Percentiles rank a stretch among this genome's conserved stretches.
Evolutionary conservation across 176 grass and related monocot species (phyloP).

Genomic region (Elymus sibiricus): DNA sequence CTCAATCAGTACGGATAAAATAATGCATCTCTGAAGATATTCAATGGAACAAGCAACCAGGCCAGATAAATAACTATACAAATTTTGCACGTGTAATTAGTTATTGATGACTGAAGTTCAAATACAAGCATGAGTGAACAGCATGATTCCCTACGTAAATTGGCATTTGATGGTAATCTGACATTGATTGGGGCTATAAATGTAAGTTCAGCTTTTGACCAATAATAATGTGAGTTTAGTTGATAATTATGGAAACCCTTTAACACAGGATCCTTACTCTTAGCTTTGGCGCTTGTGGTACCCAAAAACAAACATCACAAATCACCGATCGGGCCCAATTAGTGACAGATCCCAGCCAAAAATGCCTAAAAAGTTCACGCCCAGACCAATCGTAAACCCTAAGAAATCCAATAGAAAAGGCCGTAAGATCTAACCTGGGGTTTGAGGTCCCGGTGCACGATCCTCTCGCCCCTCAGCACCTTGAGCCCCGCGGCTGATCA

Average conservation of each 20-base stretch:
- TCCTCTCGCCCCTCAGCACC: slow-evolving; percentile 38
- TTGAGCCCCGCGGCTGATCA: slow-evolving; percentile 61
- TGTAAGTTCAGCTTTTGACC: not conserved
- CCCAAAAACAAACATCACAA: slow-evolving; percentile 6
- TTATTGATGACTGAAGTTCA: not conserved
- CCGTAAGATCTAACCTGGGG: slow-evolving; percentile 42
- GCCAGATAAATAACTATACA: not conserved
- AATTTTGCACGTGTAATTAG: not conserved
- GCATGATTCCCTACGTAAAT: not conserved
- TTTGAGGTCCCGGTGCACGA: slow-evolving; percentile 80
- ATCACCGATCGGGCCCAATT: not conserved
- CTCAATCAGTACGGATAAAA: slow-evolving; percentile 19
- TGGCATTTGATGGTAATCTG: not conserved
- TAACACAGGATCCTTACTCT: not conserved
- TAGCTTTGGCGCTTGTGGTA: not conserved
- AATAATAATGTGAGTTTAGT: not conserved
- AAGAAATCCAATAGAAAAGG: not conserved
- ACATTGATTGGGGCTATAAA: not conserved
- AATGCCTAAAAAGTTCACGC: not conserved
- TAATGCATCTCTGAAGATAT: not conserved
- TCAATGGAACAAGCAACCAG: not conserved
- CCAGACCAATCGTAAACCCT: not conserved
- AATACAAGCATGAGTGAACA: not conserved
- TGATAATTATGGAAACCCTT: not conserved
- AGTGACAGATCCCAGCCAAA: not conserved